phyloP scores from a whole-genome alignment of 345 rosid species.

The Atalantia buxifolia region DNA sequence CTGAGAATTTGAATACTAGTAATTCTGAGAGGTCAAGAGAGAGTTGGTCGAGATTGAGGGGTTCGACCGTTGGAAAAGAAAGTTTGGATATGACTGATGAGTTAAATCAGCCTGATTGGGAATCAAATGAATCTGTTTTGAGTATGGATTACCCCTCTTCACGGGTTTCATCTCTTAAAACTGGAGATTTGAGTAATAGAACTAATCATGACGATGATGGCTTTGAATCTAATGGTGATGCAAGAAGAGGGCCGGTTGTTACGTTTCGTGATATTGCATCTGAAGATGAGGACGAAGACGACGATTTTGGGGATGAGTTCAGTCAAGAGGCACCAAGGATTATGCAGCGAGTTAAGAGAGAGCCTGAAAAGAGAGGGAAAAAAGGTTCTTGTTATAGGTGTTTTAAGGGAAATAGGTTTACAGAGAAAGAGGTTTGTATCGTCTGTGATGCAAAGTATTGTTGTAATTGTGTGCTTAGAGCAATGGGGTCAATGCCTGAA shows the following conservation, averaged over 20 bases:
- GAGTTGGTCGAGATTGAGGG: constrained; percentile 43
- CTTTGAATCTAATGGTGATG: constrained; percentile 36
- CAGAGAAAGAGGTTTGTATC: constrained; percentile 94
- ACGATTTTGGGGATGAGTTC: constrained; percentile 28
- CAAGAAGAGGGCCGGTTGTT: constrained; percentile 55
- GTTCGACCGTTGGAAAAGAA: constrained; percentile 38
- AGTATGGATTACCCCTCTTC: constrained; percentile 92
- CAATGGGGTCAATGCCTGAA: constrained; percentile 99
- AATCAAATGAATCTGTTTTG: constrained; percentile 70
- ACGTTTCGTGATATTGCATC: constrained; percentile 67
- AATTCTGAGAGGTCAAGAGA: constrained; percentile 61
- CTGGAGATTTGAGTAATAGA: constrained; percentile 47
- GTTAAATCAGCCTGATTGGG: constrained; percentile 65
- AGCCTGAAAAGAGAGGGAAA: constrained; percentile 68
- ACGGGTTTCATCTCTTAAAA: constrained; percentile 51
- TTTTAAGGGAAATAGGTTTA: constrained; percentile 79
- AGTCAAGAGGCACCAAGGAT: constrained; percentile 39
- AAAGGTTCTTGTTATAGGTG: constrained; percentile 90
- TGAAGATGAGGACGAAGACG: constrained; percentile 50
- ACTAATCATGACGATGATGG: constrained; percentile 39
- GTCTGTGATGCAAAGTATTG: constrained; percentile 97
- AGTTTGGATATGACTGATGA: constrained; percentile 49
- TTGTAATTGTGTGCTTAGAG: constrained; percentile 85
- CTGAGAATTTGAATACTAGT: constrained; percentile 39
- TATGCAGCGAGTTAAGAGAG: constrained; percentile 37